Evolutionary conservation across 2,329 filamentous ascomycete genomes (phyloP).

Genomic region (Phoma sp.): DNA sequence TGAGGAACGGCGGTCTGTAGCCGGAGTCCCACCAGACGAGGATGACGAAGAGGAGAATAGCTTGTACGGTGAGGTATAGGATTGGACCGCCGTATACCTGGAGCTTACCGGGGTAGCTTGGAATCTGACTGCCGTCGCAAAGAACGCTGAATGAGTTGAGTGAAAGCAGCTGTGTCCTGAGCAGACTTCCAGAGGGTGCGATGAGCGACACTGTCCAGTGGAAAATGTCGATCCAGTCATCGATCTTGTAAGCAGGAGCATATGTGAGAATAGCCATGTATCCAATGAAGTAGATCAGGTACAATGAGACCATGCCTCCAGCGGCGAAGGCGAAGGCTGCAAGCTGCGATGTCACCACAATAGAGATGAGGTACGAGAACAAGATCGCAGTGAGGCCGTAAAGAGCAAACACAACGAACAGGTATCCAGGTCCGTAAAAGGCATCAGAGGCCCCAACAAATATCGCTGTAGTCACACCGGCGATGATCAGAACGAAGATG

Average conservation of each 20-base stretch:
- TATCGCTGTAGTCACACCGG: slow-evolving; percentile 70
- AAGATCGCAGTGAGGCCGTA: slow-evolving; percentile 81
- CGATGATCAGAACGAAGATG: slow-evolving; percentile 70
- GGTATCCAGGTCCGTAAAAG: slow-evolving; percentile 81
- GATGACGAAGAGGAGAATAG: slow-evolving; percentile 71
- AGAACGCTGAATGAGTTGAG: slow-evolving; percentile 85
- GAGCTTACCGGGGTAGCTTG: slow-evolving; percentile 72
- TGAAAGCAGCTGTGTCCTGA: slow-evolving; percentile 75
- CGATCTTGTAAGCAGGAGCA: slow-evolving; percentile 71
- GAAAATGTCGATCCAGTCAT: slow-evolving; percentile 69
- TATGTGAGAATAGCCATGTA: slow-evolving; percentile 72
- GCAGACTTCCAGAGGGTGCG: slow-evolving; percentile 77
- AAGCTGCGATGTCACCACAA: slow-evolving; percentile 79
- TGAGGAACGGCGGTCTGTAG: slow-evolving; percentile 61
- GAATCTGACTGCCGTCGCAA: slow-evolving; percentile 68
- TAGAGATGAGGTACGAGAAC: slow-evolving; percentile 79
- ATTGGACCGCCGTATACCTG: slow-evolving; percentile 83
- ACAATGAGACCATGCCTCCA: slow-evolving; percentile 69
- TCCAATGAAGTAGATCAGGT: slow-evolving; percentile 57
- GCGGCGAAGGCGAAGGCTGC: slow-evolving; percentile 85
- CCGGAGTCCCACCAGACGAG: slow-evolving; percentile 84
- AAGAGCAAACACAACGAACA: slow-evolving; percentile 80
- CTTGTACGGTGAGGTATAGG: slow-evolving; percentile 79
- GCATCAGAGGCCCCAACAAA: slow-evolving; percentile 69
- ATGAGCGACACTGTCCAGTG: slow-evolving; percentile 78